A percentile compares a stretch with the other conserved stretches of the same genome.
phyloP scores from a whole-genome alignment of 768 basidiomycete genomes.

The Podaxis rugospora region DNA sequence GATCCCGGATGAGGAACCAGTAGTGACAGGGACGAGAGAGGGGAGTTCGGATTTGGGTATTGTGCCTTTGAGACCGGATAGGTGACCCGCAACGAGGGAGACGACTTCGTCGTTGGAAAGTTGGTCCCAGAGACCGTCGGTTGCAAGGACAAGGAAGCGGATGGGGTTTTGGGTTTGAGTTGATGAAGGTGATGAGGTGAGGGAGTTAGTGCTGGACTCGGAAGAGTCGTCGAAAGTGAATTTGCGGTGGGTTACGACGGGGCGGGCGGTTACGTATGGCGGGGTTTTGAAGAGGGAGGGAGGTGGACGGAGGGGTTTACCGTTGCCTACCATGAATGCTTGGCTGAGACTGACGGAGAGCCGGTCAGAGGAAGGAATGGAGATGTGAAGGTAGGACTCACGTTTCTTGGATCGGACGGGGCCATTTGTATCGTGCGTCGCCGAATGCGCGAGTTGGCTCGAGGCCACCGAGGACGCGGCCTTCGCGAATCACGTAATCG shows the following conservation, averaged over 20 bases:
- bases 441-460: conserved; percentile 88
- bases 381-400: conserved; percentile 28
- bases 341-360: conserved; percentile 41
- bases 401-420: conserved; percentile 66
- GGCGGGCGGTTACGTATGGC: conserved; percentile 86
- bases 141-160: conserved; percentile 86
- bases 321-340: conserved; percentile 64
- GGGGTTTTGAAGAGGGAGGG: conserved; percentile 75
- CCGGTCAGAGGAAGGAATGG: neutral
- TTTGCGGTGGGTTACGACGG: conserved; percentile 77
- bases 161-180: conserved; percentile 29
- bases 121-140: conserved; percentile 79
- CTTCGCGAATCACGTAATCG: conserved; percentile 67
- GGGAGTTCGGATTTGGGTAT: conserved; percentile 57
- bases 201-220: conserved; percentile 37
- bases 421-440: conserved; percentile 89
- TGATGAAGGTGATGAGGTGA: conserved; percentile 15
- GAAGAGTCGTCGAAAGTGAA: conserved; percentile 23
- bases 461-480: conserved; percentile 82
- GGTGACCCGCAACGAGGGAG: conserved; percentile 77
- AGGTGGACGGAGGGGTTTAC: conserved; percentile 51
- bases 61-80: conserved; percentile 64
- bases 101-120: conserved; percentile 84
- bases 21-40: conserved; percentile 48
- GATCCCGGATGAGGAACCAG: conserved; percentile 48